These are phyloP conservation scores for Phaseolus coccineus DNA, from an alignment of 331 rosid genomes.

Conservation along the genomic window DNA sequence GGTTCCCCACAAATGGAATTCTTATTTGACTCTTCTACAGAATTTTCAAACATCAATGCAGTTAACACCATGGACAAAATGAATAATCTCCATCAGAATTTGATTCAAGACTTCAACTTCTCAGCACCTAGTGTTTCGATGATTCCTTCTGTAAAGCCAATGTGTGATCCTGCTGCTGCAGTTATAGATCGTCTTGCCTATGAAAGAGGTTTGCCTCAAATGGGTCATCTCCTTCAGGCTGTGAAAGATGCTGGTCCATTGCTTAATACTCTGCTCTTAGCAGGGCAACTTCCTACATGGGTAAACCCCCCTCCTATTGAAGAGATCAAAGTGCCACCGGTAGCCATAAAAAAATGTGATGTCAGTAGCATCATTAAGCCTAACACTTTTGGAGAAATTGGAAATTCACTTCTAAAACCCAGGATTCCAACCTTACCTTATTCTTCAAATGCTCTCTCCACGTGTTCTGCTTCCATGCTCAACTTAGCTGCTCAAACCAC, in stretches of 20 bases:
- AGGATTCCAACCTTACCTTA: constrained; percentile 28
- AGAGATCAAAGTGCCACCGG: constrained; percentile 66
- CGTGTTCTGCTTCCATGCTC: constrained; percentile 67
- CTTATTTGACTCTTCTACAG: constrained; percentile 77
- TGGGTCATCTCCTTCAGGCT: constrained; percentile 74
- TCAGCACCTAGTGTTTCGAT: constrained; percentile 29
- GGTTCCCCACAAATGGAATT: constrained; percentile 79
- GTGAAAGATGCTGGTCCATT: constrained; percentile 83
- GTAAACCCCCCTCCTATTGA: constrained; percentile 78
- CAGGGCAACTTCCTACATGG: constrained; percentile 92
- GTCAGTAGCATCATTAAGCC: constrained; percentile 17
- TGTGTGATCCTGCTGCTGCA: constrained; percentile 51
- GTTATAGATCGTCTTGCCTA: constrained; percentile 59
- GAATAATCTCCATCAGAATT: constrained; percentile 43
- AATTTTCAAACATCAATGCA: constrained; percentile 63
- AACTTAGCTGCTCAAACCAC: constrained; percentile 54
- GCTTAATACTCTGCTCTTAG: constrained; percentile 69
- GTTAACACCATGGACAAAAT: constrained; percentile 52
- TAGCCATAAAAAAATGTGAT: constrained; percentile 56
- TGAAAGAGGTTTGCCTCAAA: constrained; percentile 67
- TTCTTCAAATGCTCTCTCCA: constrained; percentile 50
- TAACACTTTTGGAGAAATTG: constrained; percentile 34
- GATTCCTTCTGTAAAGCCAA: constrained; percentile 42
- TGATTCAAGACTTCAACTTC: constrained; percentile 41
- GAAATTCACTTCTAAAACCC: constrained; percentile 28